Evolutionary conservation across 108 stramenopile genomes (phyloP), one percentile per base, ranked within the genome.

Genomic region (Phaeodactylum tricornutum): DNA sequence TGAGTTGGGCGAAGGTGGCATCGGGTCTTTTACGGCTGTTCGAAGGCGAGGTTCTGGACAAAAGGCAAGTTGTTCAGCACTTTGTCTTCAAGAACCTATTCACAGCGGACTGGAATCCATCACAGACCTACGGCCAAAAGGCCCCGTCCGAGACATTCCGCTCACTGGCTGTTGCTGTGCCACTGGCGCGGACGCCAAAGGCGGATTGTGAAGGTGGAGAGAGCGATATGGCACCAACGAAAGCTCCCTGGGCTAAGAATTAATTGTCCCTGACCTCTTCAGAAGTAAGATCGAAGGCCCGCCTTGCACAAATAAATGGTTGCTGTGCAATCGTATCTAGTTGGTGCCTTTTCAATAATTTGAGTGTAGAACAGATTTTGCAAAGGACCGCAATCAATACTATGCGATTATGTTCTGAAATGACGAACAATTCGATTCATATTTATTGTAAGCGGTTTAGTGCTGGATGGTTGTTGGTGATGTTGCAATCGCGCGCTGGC

Each of bases 51-150:
- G 93, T 97, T 4, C 55, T 97, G 58, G 72, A 83, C 31, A 97
- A 94, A 57, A 43, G 83, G 43, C 90, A 86, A 25, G 96, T 96
- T 15, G 88, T 96, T 4, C 96, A 96, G 67, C 96, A 96, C 57
- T 93, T 95, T 57, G 67, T 96, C 15, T 96, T 96, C 64, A 91
- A 92, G 29, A 81, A 73, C 16, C 38, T 89, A 5, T 92, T 87
- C 41, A 53, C 61, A 47, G 74, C 74, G 12, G 64, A 61, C 37
- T 90, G 82, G 82, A 61, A 64, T 21, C 82, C 82, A 1, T 79
- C 79, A 11, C 51, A 57, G 43, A 45, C 45, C 8, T 42, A 32
- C 29, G 64, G 67, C 17, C 19, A 25, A 50, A 53, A 59, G 32
- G 77, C 87, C 23, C 81, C 82, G 4, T 60, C 56, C 9, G 50